Percentiles rank a stretch among this genome's conserved stretches.
phyloP scores from a whole-genome alignment of 805 yeast genomes.

The Cyberlindnera japonica region DNA sequence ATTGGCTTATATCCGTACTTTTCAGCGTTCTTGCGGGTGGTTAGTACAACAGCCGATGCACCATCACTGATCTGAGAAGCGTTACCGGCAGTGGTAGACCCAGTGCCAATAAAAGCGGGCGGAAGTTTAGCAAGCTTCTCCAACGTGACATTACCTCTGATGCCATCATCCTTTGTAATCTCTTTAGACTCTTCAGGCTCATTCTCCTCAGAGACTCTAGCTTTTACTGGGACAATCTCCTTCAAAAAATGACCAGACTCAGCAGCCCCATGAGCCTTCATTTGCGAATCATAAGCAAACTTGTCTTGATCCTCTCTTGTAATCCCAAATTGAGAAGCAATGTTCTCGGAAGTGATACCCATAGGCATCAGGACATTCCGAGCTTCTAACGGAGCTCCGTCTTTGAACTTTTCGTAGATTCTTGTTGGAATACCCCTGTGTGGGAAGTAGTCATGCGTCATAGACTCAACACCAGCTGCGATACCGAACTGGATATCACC shows the following conservation, averaged over 20 bases:
- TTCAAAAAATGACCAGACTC: constrained; percentile 66
- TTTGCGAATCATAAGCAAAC: constrained; percentile 79
- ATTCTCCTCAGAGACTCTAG: constrained; percentile 48
- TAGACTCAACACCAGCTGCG: constrained; percentile 84
- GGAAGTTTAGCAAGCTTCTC: constrained; percentile 63
- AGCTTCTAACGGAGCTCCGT: constrained; percentile 41
- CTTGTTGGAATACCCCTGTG: constrained; percentile 57
- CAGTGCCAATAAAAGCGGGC: constrained; percentile 77
- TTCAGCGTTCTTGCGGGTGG: constrained; percentile 80
- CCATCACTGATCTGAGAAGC: constrained; percentile 94
- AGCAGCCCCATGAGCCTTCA: constrained; percentile 77
- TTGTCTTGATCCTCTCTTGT: constrained; percentile 71
- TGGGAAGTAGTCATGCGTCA: constrained; percentile 79
- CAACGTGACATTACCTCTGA: constrained; percentile 77
- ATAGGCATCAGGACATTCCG: constrained; percentile 80
- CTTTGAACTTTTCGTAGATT: constrained; percentile 27
- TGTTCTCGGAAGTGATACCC: constrained; percentile 92
- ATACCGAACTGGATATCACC: constrained; percentile 88
- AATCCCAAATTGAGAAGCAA: constrained; percentile 60
- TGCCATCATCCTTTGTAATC: constrained; percentile 66
- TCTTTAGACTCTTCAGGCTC: constrained; percentile 52
- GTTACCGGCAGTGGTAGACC: constrained; percentile 88
- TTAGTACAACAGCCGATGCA: constrained; percentile 80
- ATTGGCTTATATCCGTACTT: constrained; percentile 59
- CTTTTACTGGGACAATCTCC: constrained; percentile 76